Conservation (phyloP, 2,329 filamentous ascomycete species). For the Penicillium sp. region DNA sequence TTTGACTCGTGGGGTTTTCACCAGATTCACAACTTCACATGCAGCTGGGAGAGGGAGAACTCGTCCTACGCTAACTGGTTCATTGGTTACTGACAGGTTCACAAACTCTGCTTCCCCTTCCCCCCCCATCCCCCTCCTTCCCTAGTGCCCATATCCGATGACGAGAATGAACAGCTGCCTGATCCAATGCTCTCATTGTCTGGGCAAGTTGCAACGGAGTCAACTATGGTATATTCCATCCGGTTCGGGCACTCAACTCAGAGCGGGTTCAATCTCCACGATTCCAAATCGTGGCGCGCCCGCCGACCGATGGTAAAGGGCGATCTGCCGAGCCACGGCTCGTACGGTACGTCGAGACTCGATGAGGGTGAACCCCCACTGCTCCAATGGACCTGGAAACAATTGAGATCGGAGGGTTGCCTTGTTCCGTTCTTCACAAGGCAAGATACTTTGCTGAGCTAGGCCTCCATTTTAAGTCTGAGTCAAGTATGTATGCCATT, state of each 20-base stretch:
- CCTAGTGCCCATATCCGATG: background rate
- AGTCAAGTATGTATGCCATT: no score
- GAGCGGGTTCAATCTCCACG: background rate
- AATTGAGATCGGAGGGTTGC: background rate
- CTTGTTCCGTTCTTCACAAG: background rate
- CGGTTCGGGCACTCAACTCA: background rate
- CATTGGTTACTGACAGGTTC: background rate
- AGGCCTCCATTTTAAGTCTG: background rate
- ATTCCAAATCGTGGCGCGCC: background rate
- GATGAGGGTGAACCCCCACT: background rate
- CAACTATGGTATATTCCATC: no score
- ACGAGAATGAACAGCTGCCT: background rate
- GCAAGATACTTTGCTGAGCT: background rate
- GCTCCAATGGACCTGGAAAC: background rate
- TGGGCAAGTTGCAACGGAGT: no score
- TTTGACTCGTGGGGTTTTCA: no score
- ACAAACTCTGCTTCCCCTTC: background rate
- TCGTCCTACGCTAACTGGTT: no score
- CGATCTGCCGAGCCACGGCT: slow-evolving; percentile 3
- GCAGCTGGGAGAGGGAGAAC: no score
- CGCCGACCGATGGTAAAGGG: slow-evolving; percentile 1
- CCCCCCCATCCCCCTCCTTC: no score
- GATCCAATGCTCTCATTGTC: no score
- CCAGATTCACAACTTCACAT: no score
- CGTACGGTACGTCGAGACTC: background rate